phyloP scores from a whole-genome alignment of 768 basidiomycete genomes.

The Antrodiella citrinella region DNA sequence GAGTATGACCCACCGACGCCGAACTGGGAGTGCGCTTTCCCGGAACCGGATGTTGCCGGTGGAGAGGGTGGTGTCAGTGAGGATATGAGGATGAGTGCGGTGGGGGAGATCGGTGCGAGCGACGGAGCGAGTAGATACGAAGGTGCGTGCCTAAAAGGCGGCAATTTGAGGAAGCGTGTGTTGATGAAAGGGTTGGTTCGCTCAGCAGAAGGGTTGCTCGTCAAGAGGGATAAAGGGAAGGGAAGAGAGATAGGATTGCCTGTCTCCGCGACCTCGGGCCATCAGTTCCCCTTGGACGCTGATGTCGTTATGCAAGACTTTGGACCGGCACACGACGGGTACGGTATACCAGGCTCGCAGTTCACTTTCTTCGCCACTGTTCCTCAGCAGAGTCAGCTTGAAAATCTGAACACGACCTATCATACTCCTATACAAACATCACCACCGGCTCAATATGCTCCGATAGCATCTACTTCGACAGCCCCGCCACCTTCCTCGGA shows the following conservation, averaged over 20 bases:
- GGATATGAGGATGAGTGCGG: neutral
- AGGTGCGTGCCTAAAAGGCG: conserved; percentile 7
- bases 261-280: neutral
- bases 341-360: neutral
- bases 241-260: conserved; percentile 3
- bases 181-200: conserved; percentile 5
- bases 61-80: neutral
- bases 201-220: neutral
- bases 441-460: neutral
- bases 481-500: neutral
- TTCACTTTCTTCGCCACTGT: neutral
- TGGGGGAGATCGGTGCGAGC: neutral
- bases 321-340: neutral
- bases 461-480: neutral
- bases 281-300: neutral
- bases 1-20: conserved; percentile 18
- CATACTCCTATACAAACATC: neutral
- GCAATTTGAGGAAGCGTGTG: conserved; percentile 6
- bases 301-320: neutral
- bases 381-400: no score
- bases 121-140: neutral
- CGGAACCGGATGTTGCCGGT: conserved; percentile 9
- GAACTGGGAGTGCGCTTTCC: conserved; percentile 16
- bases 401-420: no score
- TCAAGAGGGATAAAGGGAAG: conserved; percentile 9